phyloP scores from a whole-genome alignment of 441 rosid species.

The Isatis lusitanica region DNA sequence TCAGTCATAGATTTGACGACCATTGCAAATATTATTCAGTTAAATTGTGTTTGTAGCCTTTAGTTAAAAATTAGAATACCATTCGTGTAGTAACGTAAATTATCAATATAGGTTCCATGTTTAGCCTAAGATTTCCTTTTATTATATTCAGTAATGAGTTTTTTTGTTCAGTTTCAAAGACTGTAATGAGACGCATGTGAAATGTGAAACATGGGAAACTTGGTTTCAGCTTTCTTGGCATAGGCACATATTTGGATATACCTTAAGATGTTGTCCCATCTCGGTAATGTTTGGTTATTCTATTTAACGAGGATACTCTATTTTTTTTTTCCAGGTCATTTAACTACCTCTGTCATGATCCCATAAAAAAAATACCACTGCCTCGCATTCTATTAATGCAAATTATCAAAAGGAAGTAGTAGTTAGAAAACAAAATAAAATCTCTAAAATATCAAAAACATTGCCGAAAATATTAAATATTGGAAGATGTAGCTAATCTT shows the following conservation, averaged over 20 bases:
- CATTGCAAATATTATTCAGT: neutral
- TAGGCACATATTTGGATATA: slow-evolving; percentile 16
- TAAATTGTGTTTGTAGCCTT: neutral
- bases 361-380: neutral
- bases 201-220: slow-evolving; percentile 15
- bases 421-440: neutral
- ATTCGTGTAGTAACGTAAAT: neutral
- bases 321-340: neutral
- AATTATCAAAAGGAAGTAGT: slow-evolving; percentile 12
- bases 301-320: neutral
- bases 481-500: neutral
- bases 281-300: neutral
- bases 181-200: slow-evolving; percentile 7
- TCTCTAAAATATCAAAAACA: neutral
- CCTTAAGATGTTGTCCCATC: slow-evolving; percentile 10
- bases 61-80: neutral
- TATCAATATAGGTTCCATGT: neutral
- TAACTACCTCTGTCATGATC: neutral
- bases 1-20: neutral
- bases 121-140: neutral
- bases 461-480: neutral
- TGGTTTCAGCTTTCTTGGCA: slow-evolving; percentile 29
- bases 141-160: neutral
- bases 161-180: neutral
- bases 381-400: neutral